These are phyloP conservation scores for Harrya chromipes DNA, from an alignment of 768 basidiomycete genomes.

Conservation along the genomic window DNA sequence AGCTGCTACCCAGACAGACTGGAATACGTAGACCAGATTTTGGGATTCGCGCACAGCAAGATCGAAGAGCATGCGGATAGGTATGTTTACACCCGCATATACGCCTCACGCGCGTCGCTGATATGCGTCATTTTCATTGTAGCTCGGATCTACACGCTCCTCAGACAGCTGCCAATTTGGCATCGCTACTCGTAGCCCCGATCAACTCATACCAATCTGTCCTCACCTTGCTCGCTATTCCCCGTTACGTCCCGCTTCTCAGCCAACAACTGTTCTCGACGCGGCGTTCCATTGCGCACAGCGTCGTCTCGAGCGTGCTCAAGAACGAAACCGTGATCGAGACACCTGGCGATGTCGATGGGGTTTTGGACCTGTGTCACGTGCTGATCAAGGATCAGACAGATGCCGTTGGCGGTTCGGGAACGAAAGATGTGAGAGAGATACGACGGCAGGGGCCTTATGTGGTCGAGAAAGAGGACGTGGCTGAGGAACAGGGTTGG, in stretches of 20 bases:
- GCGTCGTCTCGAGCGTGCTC: conserved; percentile 88
- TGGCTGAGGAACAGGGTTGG: conserved; percentile 99
- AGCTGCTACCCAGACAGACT: conserved; percentile 97
- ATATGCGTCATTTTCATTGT: not conserved
- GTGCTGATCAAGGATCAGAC: conserved; percentile 87
- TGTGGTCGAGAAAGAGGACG: conserved; percentile 75
- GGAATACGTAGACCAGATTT: conserved; percentile 95
- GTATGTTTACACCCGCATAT: conserved; percentile 35
- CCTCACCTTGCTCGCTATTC: conserved; percentile 94
- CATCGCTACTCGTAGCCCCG: conserved; percentile 87
- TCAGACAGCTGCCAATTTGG: conserved; percentile 87
- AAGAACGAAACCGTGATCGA: conserved; percentile 98
- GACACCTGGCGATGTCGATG: conserved; percentile 89
- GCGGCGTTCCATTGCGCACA: conserved; percentile 89
- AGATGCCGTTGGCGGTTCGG: conserved; percentile 44
- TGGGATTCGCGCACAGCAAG: conserved; percentile 85
- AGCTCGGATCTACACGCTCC: conserved; percentile 88
- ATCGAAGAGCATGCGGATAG: conserved; percentile 80
- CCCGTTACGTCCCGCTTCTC: conserved; percentile 82
- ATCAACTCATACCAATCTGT: conserved; percentile 97
- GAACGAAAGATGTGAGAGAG: conserved; percentile 35
- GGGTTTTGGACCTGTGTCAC: conserved; percentile 88
- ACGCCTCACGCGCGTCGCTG: conserved; percentile 3
- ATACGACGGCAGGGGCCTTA: conserved; percentile 57
- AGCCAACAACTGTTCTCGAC: conserved; percentile 86